Evolutionary conservation across 352 stramenopile genomes (phyloP), one percentile per base, ranked within the genome.

Genomic region (Thalassiosira hispida): DNA sequence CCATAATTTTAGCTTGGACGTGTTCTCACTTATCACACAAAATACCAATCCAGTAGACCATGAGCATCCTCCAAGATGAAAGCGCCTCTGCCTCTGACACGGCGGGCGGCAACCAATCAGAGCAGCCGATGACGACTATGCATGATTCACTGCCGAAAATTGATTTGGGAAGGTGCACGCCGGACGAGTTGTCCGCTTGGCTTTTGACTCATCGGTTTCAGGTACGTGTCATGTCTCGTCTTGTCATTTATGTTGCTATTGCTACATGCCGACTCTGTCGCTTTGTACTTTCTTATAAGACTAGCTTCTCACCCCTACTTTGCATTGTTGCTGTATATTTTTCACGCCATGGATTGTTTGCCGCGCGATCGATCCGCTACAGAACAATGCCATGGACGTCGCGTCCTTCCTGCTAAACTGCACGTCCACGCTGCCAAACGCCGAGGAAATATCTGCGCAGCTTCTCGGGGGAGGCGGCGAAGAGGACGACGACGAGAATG

Each of bases 401-500:
- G 72, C 73, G 11, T 66, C 59, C 12, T 88, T 85, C 55, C 33
- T 88, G 1, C 47, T 88, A 4, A 59, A 77, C 46, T 83, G 62
- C 40, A 77, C 71, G 23, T 40, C 49, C 1, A 38, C 70, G 11
- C 66, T 88, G 20, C 81, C 81, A n/a, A 77, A 85, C 56, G 73
- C 71, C 5, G 77, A 81, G 69, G 66, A 76, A 59, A 75, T 85
- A 49, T 80, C 61, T 22, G 77, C 71, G 9, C 52, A 64, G 7
- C 49, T 88, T 3, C 23, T 85, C 1, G 53, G 66, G 16, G 72
- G 57, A 44, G 31, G 31, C 18, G 42, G 35, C 31, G 64, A 65
- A 16, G 71, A 79, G 12, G 69, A 49, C 20, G 52, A 49, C 20
- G 42, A 73, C 22, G 61, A 59, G 7, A 31, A 56, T 33, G 44